Conservation (phyloP, 208 protist species). For the Trypanosoma lewisi region DNA sequence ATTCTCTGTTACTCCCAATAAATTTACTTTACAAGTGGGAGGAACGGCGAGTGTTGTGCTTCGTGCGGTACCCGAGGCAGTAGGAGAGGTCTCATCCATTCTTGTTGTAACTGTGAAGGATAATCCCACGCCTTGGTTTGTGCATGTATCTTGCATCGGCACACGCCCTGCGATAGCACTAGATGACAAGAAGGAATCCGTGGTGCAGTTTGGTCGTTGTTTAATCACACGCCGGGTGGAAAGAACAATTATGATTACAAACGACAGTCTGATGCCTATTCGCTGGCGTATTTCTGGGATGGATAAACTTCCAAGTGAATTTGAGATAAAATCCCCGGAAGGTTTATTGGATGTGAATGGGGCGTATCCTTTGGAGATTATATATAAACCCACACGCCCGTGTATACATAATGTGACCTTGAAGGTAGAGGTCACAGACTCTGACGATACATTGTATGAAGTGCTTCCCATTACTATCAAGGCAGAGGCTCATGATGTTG, state of each 20-base stretch:
- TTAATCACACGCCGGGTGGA: conserved; percentile 51
- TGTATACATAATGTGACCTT: conserved; percentile 70
- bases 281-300: conserved; percentile 62
- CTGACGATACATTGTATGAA: conserved; percentile 53
- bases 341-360: conserved; percentile 74
- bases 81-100: conserved; percentile 77
- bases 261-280: conserved; percentile 78
- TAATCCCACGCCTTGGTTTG: conserved; percentile 90
- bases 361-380: conserved; percentile 45
- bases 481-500: conserved; percentile 92
- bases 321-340: conserved; percentile 55
- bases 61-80: conserved; percentile 76
- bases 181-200: conserved; percentile 65
- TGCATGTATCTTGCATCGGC: conserved; percentile 84
- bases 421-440: conserved; percentile 61
- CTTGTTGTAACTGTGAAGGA: conserved; percentile 89
- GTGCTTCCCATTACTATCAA: conserved; percentile 69
- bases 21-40: conserved; percentile 77
- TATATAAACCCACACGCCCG: conserved; percentile 68
- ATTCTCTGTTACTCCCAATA: conserved; percentile 75
- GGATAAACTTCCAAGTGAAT: conserved; percentile 70
- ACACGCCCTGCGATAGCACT: conserved; percentile 75
- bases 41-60: conserved; percentile 75
- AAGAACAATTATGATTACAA: conserved; percentile 59
- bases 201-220: conserved; percentile 82